Evolutionary conservation across 139 green algal genomes (phyloP), one percentile per base, ranked within the genome.

Genomic region (Coccomyxa sp.): DNA sequence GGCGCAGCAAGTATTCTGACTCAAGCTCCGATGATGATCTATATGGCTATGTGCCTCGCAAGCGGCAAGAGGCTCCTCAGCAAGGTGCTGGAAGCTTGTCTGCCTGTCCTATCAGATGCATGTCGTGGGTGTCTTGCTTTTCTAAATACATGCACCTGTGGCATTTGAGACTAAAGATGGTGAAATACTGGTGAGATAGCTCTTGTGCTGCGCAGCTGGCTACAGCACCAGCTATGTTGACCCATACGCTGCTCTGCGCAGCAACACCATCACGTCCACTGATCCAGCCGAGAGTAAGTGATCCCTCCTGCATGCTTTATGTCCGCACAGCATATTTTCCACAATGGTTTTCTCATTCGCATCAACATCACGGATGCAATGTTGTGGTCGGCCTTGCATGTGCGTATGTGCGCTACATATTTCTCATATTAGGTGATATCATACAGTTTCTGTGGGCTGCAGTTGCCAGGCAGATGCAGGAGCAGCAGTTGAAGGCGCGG

Each of bases 401-500:
- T 28, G 63, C 63, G 10, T 9, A 28, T 63, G n/a, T 13, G 18
- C 21, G 79, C 23, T n/a, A 14, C 23, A 82, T 13, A 76, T 58
- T 57, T 82, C 59, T 59, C 78, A 9, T 0, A n/a, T 21, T 13
- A n/a, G 66, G 58, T 12, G 58, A 11, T 66, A 63, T 23, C 7
- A 30, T 77, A 60, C 13, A 57, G 27, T 57, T 27, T 58, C 30
- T 17, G 14, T 57, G 13, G 31, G 32, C 32, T 28, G 81, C 85
- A 90, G 87, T 93, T 10, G 80, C 81, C 18, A 81, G 88, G n/a
- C 81, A 91, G 80, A 93, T 95, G 89, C 91, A 94, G 85, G 91
- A 96, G 85, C 93, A 96, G 91, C 93, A 96, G 89, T 88, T 96
- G 76, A 75, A 87, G 16, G 88, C 91, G 18, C 91, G 93, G n/a